These are phyloP conservation scores for Sugiyamaella paludigena DNA, from an alignment of 1,139 yeast species.

Conservation along the genomic window DNA sequence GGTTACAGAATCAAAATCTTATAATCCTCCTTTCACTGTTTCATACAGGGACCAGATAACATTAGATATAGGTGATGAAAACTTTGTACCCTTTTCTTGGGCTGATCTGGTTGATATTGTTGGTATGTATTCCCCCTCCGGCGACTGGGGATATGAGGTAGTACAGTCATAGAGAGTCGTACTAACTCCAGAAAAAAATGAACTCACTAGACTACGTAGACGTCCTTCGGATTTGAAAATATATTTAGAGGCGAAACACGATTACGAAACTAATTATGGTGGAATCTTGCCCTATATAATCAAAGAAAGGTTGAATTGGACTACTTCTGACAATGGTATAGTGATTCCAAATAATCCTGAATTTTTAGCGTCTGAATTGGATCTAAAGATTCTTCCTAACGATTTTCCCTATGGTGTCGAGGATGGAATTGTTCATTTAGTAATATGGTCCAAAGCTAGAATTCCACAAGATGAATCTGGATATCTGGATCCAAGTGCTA, in stretches of 20 bases:
- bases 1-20: constrained; percentile 4
- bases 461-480: constrained; percentile 35
- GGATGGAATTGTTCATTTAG: constrained; percentile 39
- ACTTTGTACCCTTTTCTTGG: constrained; percentile 31
- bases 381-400: constrained; percentile 39
- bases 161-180: no score
- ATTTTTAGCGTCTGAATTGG: constrained; percentile 31
- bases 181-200: constrained; percentile 20
- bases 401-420: constrained; percentile 45
- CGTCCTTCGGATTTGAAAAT: constrained; percentile 36
- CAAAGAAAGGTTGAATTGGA: constrained; percentile 35
- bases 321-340: constrained; percentile 18
- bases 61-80: constrained; percentile 25
- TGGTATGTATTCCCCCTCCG: constrained; percentile 18
- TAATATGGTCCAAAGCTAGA: constrained; percentile 41
- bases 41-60: constrained; percentile 27
- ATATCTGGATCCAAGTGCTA: constrained; percentile 31
- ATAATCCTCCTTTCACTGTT: constrained; percentile 1
- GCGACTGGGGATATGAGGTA: no score
- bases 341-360: constrained; percentile 19
- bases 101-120: constrained; percentile 30
- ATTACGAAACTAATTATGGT: constrained; percentile 30
- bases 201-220: constrained; percentile 33
- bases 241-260: constrained; percentile 36
- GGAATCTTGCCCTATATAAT: constrained; percentile 36